These are phyloP conservation scores for Rhodofomes roseus DNA, from an alignment of 1,284 basidiomycete genomes.

Conservation along the genomic window DNA sequence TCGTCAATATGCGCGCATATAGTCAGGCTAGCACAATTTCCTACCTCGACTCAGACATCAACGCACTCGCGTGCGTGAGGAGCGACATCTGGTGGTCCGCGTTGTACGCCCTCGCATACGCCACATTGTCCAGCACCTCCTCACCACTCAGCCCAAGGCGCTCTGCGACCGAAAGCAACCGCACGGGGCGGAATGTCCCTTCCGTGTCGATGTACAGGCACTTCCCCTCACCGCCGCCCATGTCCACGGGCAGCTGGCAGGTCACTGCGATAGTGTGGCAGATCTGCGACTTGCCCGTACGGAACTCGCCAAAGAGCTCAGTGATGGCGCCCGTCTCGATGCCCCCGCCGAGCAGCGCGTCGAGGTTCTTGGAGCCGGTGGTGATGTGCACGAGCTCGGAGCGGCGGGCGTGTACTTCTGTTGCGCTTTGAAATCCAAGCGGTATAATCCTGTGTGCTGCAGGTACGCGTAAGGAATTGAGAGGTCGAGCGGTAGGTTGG, in stretches of 20 bases:
- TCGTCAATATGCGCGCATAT: conserved; percentile 15
- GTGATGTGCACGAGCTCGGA: conserved; percentile 98
- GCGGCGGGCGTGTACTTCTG: conserved; percentile 92
- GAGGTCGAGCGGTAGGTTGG: neutral
- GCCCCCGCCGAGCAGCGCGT: conserved; percentile 94
- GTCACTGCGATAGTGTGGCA: conserved; percentile 98
- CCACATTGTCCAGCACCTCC: conserved; percentile 97
- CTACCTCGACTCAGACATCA: conserved; percentile 96
- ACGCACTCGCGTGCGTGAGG: conserved; percentile 87
- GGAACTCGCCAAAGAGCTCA: conserved; percentile 97
- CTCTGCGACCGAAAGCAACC: conserved; percentile 93
- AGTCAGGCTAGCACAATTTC: conserved; percentile 13
- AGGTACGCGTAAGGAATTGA: neutral
- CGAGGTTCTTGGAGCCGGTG: conserved; percentile 94
- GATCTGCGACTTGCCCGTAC: conserved; percentile 97
- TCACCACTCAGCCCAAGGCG: conserved; percentile 95
- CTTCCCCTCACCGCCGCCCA: conserved; percentile 99
- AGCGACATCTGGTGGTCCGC: conserved; percentile 96
- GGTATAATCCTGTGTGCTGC: conserved; percentile 94
- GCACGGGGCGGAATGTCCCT: conserved; percentile 96
- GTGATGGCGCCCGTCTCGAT: conserved; percentile 99
- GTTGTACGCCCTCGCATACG: conserved; percentile 98
- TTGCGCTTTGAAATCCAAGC: conserved; percentile 97
- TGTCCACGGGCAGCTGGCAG: conserved; percentile 94
- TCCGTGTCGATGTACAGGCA: conserved; percentile 99